Conservation (phyloP, 140 eudicot genomes). For the Stevia rebaudiana region DNA sequence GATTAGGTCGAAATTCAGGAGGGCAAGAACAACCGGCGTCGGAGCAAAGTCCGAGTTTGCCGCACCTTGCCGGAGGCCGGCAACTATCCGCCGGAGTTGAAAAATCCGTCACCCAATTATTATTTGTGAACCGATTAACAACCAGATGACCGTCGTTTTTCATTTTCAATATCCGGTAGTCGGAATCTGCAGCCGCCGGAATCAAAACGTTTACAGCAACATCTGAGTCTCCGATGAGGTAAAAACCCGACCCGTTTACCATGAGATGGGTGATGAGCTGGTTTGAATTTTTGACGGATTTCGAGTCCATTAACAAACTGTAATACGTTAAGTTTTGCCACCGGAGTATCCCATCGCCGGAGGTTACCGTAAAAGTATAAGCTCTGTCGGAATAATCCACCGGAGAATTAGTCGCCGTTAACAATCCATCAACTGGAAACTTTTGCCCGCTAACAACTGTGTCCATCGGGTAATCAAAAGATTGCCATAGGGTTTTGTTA, state of each 20-base stretch:
- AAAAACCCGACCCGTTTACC: constrained; percentile 37
- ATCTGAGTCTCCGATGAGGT: constrained; percentile 17
- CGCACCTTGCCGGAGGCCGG: constrained; percentile 30
- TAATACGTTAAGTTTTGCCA: constrained; percentile 39
- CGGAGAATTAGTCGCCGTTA: constrained; percentile 5
- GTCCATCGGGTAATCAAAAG: constrained; percentile 44
- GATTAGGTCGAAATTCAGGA: constrained; percentile 31
- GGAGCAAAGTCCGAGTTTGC: constrained; percentile 41
- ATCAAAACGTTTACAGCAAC: constrained; percentile 14
- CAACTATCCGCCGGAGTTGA: constrained; percentile 38
- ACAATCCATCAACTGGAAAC: constrained; percentile 13
- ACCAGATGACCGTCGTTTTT: constrained; percentile 27
- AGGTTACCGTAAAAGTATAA: constrained; percentile 20
- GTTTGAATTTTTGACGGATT: constrained; percentile 24
- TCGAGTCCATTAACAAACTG: constrained; percentile 36
- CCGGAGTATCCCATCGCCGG: constrained; percentile 35
- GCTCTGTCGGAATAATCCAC: constrained; percentile 24
- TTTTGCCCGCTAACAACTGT: constrained; percentile 30
- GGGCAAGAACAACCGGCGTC: constrained; percentile 44
- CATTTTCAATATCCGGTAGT: constrained; percentile 29
- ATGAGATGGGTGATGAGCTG: constrained; percentile 20
- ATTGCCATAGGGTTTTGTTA: constrained; percentile 32
- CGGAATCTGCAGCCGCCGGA: constrained; percentile 7
- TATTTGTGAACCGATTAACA: constrained; percentile 7
- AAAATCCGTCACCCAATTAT: constrained; percentile 19